Evolutionary conservation across 305 asterid genomes (phyloP).

Genomic region (Plantago rigida): DNA sequence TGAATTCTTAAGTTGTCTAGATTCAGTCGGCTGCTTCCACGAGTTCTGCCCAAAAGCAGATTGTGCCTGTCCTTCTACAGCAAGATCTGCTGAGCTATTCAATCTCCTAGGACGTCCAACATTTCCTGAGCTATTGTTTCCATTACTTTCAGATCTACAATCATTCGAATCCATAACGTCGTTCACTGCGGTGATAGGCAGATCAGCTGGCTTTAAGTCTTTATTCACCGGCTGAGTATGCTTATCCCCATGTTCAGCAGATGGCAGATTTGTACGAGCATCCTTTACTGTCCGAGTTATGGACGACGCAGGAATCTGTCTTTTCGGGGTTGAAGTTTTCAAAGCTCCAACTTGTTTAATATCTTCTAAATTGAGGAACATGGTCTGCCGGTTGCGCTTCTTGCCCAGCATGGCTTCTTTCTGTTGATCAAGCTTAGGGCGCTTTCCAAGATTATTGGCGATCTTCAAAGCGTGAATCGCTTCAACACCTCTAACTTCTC

Average conservation of each 20-base stretch:
- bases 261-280: constrained; percentile 34
- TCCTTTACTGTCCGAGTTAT: constrained; percentile 68
- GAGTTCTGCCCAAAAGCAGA: constrained; percentile 53
- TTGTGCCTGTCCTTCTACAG: constrained; percentile 49
- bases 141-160: constrained; percentile 55
- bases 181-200: constrained; percentile 45
- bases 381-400: constrained; percentile 87
- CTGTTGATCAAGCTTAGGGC: constrained; percentile 76
- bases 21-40: constrained; percentile 66
- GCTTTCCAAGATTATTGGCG: constrained; percentile 68
- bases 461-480: constrained; percentile 65
- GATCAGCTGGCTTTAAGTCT: constrained; percentile 53
- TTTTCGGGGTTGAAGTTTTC: constrained; percentile 73
- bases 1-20: constrained; percentile 52
- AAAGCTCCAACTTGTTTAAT: constrained; percentile 71
- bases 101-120: constrained; percentile 50
- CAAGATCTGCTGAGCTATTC: constrained; percentile 51
- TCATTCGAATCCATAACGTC: constrained; percentile 50
- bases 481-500: constrained; percentile 69
- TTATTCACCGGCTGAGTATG: constrained; percentile 47
- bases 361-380: constrained; percentile 89
- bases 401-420: constrained; percentile 95
- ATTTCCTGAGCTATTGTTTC: constrained; percentile 51
- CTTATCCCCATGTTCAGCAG: constrained; percentile 65
- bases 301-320: constrained; percentile 83